A percentile compares a stretch with the other conserved stretches of the same genome.
Conservation (phyloP, 2,329 filamentous ascomycete genomes). For the Pestalotiopsis sp. region DNA sequence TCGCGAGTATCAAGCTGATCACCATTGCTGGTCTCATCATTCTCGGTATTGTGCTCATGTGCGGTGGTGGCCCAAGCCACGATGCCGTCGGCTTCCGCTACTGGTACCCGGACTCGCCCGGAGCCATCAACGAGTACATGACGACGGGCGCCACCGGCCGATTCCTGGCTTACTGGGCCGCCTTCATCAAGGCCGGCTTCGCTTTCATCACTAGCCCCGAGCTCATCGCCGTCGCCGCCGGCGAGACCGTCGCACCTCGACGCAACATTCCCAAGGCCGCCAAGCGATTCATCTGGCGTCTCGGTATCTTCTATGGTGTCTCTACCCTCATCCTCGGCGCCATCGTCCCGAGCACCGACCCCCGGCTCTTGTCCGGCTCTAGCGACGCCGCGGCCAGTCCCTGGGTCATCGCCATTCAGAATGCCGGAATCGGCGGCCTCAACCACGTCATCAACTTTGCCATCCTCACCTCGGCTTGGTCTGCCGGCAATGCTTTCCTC, state of each 20-base stretch:
- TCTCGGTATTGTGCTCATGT: constrained; percentile 55
- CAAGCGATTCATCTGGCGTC: constrained; percentile 60
- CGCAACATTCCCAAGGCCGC: constrained; percentile 68
- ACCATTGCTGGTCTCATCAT: constrained; percentile 59
- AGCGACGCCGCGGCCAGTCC: constrained; percentile 63
- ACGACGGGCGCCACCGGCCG: constrained; percentile 45
- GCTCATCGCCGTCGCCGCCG: constrained; percentile 62
- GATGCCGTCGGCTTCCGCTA: constrained; percentile 50
- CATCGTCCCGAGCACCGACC: constrained; percentile 65
- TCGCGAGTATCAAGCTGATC: constrained; percentile 60
- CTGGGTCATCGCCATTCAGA: constrained; percentile 67
- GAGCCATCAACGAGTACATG: constrained; percentile 49
- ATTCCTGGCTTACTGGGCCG: constrained; percentile 61
- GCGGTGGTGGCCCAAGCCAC: constrained; percentile 53
- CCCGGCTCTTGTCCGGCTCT: constrained; percentile 55
- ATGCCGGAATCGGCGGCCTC: constrained; percentile 61
- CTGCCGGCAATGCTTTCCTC: constrained; percentile 60
- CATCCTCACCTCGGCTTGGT: constrained; percentile 66
- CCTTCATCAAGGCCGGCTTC: constrained; percentile 58
- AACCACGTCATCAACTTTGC: constrained; percentile 69
- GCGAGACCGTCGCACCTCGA: constrained; percentile 64
- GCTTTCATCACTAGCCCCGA: constrained; percentile 65
- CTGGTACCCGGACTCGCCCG: constrained; percentile 40
- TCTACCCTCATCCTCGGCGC: constrained; percentile 61
- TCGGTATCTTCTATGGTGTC: constrained; percentile 65